These are phyloP conservation scores for Stemphylium vesicarium DNA, from an alignment of 2,329 filamentous ascomycete genomes.

Conservation along the genomic window DNA sequence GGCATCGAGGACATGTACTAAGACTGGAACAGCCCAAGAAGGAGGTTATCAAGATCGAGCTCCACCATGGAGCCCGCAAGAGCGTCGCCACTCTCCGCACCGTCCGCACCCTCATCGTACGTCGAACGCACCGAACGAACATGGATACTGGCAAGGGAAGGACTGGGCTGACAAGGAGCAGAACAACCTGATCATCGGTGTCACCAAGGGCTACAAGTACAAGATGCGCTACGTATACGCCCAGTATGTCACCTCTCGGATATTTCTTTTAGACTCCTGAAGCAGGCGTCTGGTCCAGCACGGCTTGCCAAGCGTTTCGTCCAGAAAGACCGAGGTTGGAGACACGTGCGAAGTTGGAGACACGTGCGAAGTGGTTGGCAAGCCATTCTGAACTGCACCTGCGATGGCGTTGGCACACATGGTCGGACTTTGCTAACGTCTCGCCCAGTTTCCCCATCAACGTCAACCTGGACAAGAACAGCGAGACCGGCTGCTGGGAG, in stretches of 20 bases:
- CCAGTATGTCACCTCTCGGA: conserved; percentile 58
- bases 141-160: conserved; percentile 2
- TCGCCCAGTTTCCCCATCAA: conserved; percentile 90
- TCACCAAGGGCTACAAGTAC: conserved; percentile 99
- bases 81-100: conserved; percentile 97
- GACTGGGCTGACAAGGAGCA: conserved; percentile 32
- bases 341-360: background rate
- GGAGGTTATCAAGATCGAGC: conserved; percentile 91
- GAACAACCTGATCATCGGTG: conserved; percentile 97
- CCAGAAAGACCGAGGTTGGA: background rate
- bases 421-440: conserved; percentile 21
- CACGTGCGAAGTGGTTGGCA: background rate
- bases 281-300: background rate
- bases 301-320: background rate
- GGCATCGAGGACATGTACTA: conserved; percentile 19
- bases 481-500: conserved; percentile 83
- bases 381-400: background rate
- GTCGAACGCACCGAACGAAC: conserved; percentile 20
- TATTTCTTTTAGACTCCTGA: background rate
- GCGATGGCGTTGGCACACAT: background rate
- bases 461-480: conserved; percentile 98
- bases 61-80: conserved; percentile 98
- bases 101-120: conserved; percentile 87
- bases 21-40: conserved; percentile 65
- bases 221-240: conserved; percentile 99